Evolutionary conservation across 495 filamentous ascomycete genomes (phyloP).

Genomic region (Lepidopterella palustris): DNA sequence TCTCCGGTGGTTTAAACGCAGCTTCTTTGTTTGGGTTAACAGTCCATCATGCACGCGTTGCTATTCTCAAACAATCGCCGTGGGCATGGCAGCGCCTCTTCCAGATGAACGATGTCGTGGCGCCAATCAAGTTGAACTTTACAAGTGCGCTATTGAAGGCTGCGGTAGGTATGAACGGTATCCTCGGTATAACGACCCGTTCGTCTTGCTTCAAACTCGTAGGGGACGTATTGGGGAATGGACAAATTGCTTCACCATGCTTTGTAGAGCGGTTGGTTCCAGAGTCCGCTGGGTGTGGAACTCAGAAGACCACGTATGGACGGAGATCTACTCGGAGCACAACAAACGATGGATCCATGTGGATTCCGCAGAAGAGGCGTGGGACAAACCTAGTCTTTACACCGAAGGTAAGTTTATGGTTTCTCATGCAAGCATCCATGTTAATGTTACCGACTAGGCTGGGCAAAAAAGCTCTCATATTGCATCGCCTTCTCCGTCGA

Average conservation of each 20-base stretch:
- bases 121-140: conserved; percentile 79
- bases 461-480: conserved; percentile 89
- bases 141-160: conserved; percentile 61
- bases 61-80: conserved; percentile 66
- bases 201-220: conserved; percentile 75
- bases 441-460: conserved; percentile 42
- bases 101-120: conserved; percentile 80
- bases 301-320: conserved; percentile 92
- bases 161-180: conserved; percentile 79
- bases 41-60: conserved; percentile 79
- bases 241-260: conserved; percentile 96
- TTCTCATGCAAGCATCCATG: neutral
- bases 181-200: conserved; percentile 91
- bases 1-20: conserved; percentile 86
- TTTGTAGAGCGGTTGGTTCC: conserved; percentile 81
- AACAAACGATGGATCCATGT: conserved; percentile 92
- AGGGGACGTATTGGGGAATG: conserved; percentile 85
- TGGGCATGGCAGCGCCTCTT: conserved; percentile 71
- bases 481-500: conserved; percentile 92
- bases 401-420: conserved; percentile 56
- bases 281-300: conserved; percentile 97
- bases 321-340: conserved; percentile 89
- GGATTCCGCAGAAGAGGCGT: conserved; percentile 87
- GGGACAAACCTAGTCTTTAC: conserved; percentile 89
- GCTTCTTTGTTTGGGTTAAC: conserved; percentile 92